These are phyloP conservation scores for Metschnikowia koreensis DNA, from an alignment of 805 yeast species.

Conservation along the genomic window DNA sequence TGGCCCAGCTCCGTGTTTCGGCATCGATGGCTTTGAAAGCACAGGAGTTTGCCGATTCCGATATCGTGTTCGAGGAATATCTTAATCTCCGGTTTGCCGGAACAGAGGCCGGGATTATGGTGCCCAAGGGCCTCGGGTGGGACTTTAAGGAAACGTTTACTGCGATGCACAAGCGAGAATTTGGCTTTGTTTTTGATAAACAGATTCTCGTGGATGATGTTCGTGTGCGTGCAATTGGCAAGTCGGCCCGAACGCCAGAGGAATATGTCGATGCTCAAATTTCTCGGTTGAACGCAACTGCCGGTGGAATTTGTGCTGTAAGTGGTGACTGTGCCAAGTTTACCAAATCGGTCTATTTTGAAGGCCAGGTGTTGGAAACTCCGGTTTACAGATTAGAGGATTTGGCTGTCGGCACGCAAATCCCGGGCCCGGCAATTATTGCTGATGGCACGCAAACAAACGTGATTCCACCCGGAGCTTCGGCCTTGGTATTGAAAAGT, in stretches of 20 bases:
- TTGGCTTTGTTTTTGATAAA: conserved; percentile 19
- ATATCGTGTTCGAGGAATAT: conserved; percentile 16
- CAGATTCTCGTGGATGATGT: conserved; percentile 22
- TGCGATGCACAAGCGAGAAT: conserved; percentile 18
- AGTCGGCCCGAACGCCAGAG: conserved; percentile 7
- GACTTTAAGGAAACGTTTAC: conserved; percentile 14
- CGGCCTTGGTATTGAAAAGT: conserved; percentile 17
- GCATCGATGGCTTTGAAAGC: conserved; percentile 10
- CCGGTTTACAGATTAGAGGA: conserved; percentile 17
- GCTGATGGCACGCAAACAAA: conserved; percentile 23
- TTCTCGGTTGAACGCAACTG: neutral
- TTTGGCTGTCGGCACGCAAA: conserved; percentile 11
- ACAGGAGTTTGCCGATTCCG: conserved; percentile 13
- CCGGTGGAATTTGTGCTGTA: conserved; percentile 3
- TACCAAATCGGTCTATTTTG: conserved; percentile 15
- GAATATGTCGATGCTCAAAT: conserved; percentile 17
- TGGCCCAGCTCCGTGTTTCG: conserved; percentile 6
- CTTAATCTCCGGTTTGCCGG: conserved; percentile 19
- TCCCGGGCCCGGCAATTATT: conserved; percentile 20
- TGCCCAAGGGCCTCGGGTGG: conserved; percentile 15
- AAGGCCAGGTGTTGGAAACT: conserved; percentile 3
- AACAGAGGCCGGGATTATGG: conserved; percentile 19
- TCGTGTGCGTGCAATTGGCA: conserved; percentile 19
- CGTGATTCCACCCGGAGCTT: conserved; percentile 16
- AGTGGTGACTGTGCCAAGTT: conserved; percentile 2